Evolutionary conservation across 176 grass and related monocot genomes (phyloP).

Genomic region (Puya raimondii): DNA sequence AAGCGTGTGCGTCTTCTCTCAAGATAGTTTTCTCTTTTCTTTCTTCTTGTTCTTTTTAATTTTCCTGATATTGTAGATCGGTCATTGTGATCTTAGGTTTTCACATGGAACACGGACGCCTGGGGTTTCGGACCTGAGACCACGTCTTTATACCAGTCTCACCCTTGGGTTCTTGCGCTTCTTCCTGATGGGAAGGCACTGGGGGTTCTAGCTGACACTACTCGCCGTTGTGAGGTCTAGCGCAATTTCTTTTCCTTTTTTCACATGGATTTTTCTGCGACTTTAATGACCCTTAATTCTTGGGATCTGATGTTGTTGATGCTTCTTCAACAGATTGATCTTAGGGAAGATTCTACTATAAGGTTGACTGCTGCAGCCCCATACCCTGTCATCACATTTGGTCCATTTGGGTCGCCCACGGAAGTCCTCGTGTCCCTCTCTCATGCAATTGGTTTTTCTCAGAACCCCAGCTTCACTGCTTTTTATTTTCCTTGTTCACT

Average conservation of each 20-base stretch:
- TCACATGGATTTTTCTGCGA: not conserved
- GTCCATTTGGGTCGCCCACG: constrained; percentile 58
- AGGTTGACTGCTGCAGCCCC: constrained; percentile 44
- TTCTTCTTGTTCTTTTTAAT: not conserved
- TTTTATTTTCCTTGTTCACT: too few species aligned
- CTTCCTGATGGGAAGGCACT: constrained; percentile 71
- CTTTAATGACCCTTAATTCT: not conserved
- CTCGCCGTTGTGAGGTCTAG: constrained; percentile 64
- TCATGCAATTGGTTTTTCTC: constrained; percentile 67
- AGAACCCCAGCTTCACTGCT: not conserved
- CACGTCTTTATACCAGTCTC: constrained; percentile 84
- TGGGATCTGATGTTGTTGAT: constrained; percentile 2
- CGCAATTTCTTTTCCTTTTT: not conserved
- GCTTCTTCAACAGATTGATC: constrained; percentile 50
- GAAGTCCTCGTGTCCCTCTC: constrained; percentile 69
- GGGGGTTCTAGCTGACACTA: constrained; percentile 85
- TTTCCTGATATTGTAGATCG: not conserved
- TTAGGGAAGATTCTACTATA: constrained; percentile 52
- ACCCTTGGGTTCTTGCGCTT: constrained; percentile 89
- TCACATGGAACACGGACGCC: constrained; percentile 93
- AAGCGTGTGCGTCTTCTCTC: constrained; percentile 48
- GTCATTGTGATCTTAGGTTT: constrained; percentile 40
- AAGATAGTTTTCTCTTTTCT: constrained; percentile 7
- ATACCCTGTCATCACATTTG: constrained; percentile 80
- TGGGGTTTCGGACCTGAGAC: constrained; percentile 81